Percentiles rank a stretch among this genome's conserved stretches.
Evolutionary conservation across 2,329 filamentous ascomycete species (phyloP).

Genomic region (Clonostachys rhizophaga): DNA sequence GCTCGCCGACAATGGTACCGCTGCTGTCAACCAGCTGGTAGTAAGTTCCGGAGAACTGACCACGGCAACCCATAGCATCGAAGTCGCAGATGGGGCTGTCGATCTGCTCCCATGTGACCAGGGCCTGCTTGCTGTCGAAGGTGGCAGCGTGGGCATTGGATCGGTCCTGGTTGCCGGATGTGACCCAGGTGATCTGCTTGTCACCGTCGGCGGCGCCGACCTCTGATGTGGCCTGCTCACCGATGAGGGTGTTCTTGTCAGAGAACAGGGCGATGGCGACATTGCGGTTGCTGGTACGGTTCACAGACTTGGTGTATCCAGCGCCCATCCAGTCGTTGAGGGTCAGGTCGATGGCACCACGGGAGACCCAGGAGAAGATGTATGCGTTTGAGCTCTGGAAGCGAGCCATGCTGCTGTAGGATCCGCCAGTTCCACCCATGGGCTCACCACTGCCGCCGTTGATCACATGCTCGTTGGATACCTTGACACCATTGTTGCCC

Average conservation of each 20-base stretch:
- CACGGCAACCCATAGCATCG: conserved; percentile 54
- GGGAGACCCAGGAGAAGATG: conserved; percentile 59
- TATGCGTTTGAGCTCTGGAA: conserved; percentile 47
- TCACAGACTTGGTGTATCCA: conserved; percentile 44
- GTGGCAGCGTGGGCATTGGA: conserved; percentile 54
- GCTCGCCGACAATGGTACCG: conserved; percentile 45
- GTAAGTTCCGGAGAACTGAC: conserved; percentile 52
- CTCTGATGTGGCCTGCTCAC: conserved; percentile 46
- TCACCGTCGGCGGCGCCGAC: conserved; percentile 50
- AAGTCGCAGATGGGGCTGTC: conserved; percentile 47
- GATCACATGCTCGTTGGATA: conserved; percentile 58
- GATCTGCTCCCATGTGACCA: conserved; percentile 60
- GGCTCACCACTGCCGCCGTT: conserved; percentile 54
- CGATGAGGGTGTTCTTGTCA: conserved; percentile 52
- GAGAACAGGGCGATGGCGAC: conserved; percentile 52
- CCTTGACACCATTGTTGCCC: conserved; percentile 46
- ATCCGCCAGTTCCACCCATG: conserved; percentile 60
- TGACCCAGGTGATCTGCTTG: conserved; percentile 56
- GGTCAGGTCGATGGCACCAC: conserved; percentile 49
- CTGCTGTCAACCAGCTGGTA: conserved; percentile 51
- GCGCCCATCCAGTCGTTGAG: conserved; percentile 53
- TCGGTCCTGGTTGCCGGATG: conserved; percentile 41
- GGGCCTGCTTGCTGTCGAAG: conserved; percentile 44
- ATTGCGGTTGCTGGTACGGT: conserved; percentile 54
- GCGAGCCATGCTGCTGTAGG: conserved; percentile 51